Evolutionary conservation across 495 filamentous ascomycete genomes (phyloP).

Genomic region (Parmelia sp.): DNA sequence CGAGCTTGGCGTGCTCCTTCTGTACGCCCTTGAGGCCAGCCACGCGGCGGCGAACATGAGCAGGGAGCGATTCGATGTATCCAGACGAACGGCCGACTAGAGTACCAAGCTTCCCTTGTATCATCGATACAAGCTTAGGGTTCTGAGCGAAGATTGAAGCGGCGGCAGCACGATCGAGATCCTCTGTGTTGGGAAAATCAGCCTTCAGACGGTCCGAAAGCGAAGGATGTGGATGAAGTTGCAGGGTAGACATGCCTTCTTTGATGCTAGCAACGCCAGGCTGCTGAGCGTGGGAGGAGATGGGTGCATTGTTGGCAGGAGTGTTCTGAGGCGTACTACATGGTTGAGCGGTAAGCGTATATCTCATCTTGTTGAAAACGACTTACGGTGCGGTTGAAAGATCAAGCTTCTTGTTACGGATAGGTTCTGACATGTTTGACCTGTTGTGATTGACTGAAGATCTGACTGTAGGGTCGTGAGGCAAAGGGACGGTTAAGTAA

Average conservation of each 20-base stretch:
- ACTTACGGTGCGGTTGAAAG: slow-evolving; percentile 78
- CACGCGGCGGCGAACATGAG: slow-evolving; percentile 83
- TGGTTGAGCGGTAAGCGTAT: slow-evolving; percentile 10
- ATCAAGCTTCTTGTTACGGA: slow-evolving; percentile 83
- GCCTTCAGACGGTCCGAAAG: slow-evolving; percentile 12
- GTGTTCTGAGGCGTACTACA: slow-evolving; percentile 91
- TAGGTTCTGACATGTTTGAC: slow-evolving; percentile 75
- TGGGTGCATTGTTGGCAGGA: slow-evolving; percentile 87
- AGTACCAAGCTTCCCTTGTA: slow-evolving; percentile 88
- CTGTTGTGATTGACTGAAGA: slow-evolving; percentile 32
- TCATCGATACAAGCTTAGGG: slow-evolving; percentile 88
- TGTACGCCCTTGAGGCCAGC: slow-evolving; percentile 94
- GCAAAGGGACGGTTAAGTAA: slow-evolving; percentile 27
- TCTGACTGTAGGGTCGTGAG: slow-evolving; percentile 21
- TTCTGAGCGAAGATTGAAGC: slow-evolving; percentile 91
- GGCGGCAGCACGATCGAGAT: slow-evolving; percentile 77
- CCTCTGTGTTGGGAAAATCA: slow-evolving; percentile 53
- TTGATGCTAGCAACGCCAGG: slow-evolving; percentile 92
- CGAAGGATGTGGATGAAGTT: background rate
- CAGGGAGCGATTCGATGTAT: slow-evolving; percentile 93
- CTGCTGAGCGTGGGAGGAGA: slow-evolving; percentile 95
- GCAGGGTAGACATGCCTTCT: slow-evolving; percentile 64
- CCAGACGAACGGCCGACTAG: slow-evolving; percentile 94
- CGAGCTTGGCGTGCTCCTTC: slow-evolving; percentile 96
- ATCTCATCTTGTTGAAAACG: slow-evolving; percentile 1